Evolutionary conservation across 441 rosid genomes (phyloP).

Genomic region (Geranium incanum): DNA sequence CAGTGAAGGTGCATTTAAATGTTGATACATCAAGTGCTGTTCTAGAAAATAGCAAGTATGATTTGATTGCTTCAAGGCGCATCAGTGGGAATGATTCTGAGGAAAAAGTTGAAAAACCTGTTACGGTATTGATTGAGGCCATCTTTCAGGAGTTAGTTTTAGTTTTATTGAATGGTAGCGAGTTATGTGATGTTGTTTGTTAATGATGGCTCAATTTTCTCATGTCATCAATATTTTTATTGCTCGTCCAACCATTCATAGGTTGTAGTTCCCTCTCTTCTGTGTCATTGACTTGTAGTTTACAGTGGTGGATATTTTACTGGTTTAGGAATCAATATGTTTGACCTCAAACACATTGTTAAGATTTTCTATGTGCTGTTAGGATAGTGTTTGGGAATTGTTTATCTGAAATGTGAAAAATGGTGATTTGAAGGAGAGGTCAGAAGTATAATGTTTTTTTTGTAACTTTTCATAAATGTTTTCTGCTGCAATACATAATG

Average conservation of each 20-base stretch:
- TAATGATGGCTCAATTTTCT: neutral
- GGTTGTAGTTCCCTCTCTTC: neutral
- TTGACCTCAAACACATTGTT: neutral
- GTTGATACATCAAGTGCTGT: conserved; percentile 26
- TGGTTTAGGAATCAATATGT: neutral
- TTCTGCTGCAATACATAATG: neutral
- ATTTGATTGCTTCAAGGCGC: conserved; percentile 29
- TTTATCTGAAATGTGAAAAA: neutral
- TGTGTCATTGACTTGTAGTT: neutral
- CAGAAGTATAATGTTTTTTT: neutral
- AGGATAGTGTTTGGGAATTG: neutral
- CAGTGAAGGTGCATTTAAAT: conserved; percentile 43
- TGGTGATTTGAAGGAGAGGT: neutral
- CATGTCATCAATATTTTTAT: neutral
- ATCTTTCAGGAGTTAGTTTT: neutral
- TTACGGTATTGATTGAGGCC: conserved; percentile 38
- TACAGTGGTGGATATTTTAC: neutral
- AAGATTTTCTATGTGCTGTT: neutral
- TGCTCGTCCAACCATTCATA: neutral
- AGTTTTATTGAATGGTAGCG: neutral
- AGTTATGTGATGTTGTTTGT: neutral
- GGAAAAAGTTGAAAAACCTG: conserved; percentile 33
- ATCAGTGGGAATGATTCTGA: conserved; percentile 33
- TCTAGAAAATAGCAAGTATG: conserved; percentile 29
- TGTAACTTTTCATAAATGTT: neutral